These are phyloP conservation scores for Trypanosoma mega DNA, from an alignment of 208 protist species.

Conservation along the genomic window DNA sequence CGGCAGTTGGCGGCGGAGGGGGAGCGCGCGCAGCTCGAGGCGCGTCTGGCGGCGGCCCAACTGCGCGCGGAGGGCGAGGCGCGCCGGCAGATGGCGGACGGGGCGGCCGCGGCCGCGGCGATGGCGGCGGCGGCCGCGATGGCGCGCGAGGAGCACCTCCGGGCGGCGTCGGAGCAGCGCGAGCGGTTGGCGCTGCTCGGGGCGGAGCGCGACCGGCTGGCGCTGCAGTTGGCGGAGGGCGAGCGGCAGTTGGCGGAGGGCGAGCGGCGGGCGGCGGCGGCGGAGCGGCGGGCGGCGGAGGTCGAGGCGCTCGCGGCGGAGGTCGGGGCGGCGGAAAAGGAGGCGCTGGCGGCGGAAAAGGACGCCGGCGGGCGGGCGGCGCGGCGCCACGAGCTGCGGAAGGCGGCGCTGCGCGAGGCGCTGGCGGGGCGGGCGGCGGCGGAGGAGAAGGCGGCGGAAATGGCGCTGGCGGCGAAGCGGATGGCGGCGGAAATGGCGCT, in stretches of 20 bases:
- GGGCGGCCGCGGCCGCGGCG: too few relatives aligned
- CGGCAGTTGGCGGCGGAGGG: too few relatives aligned
- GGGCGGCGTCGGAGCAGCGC: constrained; percentile 2
- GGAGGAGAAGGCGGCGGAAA: constrained; percentile 35
- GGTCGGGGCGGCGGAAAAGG: constrained; percentile 9
- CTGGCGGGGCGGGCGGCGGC: constrained; percentile 41
- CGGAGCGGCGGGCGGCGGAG: constrained; percentile 22
- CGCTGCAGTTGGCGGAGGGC: constrained; percentile 31
- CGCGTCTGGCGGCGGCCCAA: too few relatives aligned
- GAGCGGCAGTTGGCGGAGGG: constrained; percentile 29
- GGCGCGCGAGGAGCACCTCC: constrained; percentile 16
- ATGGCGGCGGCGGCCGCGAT: too few relatives aligned
- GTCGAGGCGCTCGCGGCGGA: constrained; percentile 19
- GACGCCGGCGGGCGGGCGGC: constrained; percentile 19
- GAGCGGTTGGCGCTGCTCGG: constrained; percentile 43
- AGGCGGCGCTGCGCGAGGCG: constrained; percentile 39
- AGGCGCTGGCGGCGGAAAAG: constrained; percentile 28
- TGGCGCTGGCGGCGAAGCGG: constrained; percentile 23
- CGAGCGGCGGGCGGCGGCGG: constrained; percentile 26
- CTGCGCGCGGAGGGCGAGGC: too few relatives aligned
- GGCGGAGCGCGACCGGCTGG: constrained; percentile 45
- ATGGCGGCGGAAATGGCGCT: constrained; percentile 17
- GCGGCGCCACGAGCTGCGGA: constrained; percentile 41
- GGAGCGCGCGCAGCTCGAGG: too few relatives aligned
- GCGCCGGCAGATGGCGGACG: too few relatives aligned